Evolutionary conservation across 2,329 filamentous ascomycete species (phyloP).

Genomic region (Zalaria sp.): DNA sequence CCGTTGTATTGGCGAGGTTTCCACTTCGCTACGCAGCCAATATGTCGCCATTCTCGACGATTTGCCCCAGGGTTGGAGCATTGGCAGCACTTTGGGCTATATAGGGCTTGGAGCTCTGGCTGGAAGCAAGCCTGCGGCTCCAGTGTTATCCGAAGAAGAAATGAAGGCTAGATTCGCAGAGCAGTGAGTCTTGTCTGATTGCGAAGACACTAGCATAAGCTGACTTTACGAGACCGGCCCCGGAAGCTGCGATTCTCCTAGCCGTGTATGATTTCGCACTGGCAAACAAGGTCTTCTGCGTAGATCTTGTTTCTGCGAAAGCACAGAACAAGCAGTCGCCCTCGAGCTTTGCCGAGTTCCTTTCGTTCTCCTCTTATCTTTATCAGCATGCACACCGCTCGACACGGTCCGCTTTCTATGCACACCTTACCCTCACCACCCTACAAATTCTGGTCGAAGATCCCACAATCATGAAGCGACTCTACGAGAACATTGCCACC

Average conservation of each 20-base stretch:
- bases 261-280: conserved; percentile 87
- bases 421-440: conserved; percentile 71
- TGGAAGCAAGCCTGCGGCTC: conserved; percentile 41
- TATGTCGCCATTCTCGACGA: conserved; percentile 87
- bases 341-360: conserved; percentile 63
- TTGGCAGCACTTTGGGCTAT: conserved; percentile 67
- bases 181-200: conserved; percentile 43
- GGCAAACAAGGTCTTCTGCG: conserved; percentile 90
- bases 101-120: conserved; percentile 70
- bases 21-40: conserved; percentile 50
- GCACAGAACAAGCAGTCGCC: conserved; percentile 50
- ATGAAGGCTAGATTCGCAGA: conserved; percentile 68
- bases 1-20: conserved; percentile 59
- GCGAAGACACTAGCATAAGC: not conserved
- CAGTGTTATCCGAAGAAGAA: conserved; percentile 59
- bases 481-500: conserved; percentile 63
- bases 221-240: conserved; percentile 48
- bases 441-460: conserved; percentile 82
- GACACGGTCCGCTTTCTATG: conserved; percentile 62
- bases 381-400: conserved; percentile 87
- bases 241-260: conserved; percentile 66
- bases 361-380: conserved; percentile 85
- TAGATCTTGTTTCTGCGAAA: conserved; percentile 52
- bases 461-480: conserved; percentile 61
- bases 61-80: conserved; percentile 74